Evolutionary conservation across 2,329 filamentous ascomycete species (phyloP), one percentile per base, ranked within the genome.

Genomic region (Talaromyces sp.): DNA sequence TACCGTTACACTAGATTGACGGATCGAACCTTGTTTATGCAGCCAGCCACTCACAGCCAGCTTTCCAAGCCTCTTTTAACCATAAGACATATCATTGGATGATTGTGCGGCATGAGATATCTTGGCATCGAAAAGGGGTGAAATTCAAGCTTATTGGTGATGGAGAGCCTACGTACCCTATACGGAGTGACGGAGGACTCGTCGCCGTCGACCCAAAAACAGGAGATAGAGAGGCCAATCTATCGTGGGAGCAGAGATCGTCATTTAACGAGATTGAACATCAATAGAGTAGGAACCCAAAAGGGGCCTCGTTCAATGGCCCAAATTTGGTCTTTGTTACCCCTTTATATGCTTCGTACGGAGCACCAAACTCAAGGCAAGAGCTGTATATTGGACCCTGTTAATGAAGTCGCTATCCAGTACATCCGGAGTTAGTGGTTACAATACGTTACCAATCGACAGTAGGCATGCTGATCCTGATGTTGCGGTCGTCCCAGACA

Each of bases 21-120:
- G 56, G 56, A 59, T 59, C 37, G 37, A 59, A 59, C 56, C 56
- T 59, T 59, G 22, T 59, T 59, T 19, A 7, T 9, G 14, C 19
- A 24, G 37, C 13, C n/a, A 45, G 13, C 56, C 56, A 43, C 22
- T 59, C 39, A 59, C 10, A 59, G 13, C 4, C 6, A 54, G 50
- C 10, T 13, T 37, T 8, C 19, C 19, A 14, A 58, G 37, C 37
- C 52, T 43, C 19, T 1, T 11, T 45, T 24, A 2, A 1, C 9
- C 11, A 4, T 22, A 14, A 43, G 8, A 43, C 13, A 45, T 13
- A 13, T 27, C 6, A 59, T 59, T 59, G 39, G 56, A 31, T 33
- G 37, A n/a, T 43, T n/a, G 22, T 5, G 19, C 22, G 54, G 37
- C 24, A 43, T 22, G 50, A 56, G 31, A 13, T 35, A 33, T 22